These are phyloP conservation scores for Omphalotus guepiniiformis DNA, from an alignment of 768 basidiomycete species.

Conservation along the genomic window DNA sequence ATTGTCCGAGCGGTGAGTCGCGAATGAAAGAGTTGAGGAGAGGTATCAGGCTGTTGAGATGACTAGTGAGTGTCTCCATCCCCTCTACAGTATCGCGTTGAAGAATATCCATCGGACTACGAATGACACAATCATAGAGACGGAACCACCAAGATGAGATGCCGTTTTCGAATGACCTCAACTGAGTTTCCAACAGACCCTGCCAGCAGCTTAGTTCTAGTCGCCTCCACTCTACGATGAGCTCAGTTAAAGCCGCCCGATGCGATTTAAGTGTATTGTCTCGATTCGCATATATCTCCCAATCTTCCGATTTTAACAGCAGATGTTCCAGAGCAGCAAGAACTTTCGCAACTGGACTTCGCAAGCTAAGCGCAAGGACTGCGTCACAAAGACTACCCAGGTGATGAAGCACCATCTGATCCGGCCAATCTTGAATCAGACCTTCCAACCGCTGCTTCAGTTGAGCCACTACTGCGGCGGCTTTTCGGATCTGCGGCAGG, in stretches of 20 bases:
- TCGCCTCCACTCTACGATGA: conserved; percentile 88
- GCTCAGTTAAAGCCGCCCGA: conserved; percentile 58
- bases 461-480: conserved; percentile 41
- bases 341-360: conserved; percentile 76
- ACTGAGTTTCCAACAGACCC: conserved; percentile 69
- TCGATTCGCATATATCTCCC: conserved; percentile 95
- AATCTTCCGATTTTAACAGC: conserved; percentile 84
- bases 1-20: conserved; percentile 82
- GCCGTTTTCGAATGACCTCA: conserved; percentile 45
- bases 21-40: conserved; percentile 79
- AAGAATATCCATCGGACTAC: conserved; percentile 51
- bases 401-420: conserved; percentile 95
- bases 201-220: conserved; percentile 90
- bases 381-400: conserved; percentile 66
- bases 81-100: conserved; percentile 32
- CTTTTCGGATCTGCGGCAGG: conserved; percentile 63
- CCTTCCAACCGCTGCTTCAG: conserved; percentile 49
- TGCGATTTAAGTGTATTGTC: conserved; percentile 72
- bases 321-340: conserved; percentile 83
- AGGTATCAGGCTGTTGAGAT: conserved; percentile 64
- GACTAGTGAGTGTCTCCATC: conserved; percentile 34
- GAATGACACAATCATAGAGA: conserved; percentile 74
- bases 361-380: conserved; percentile 56
- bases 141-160: conserved; percentile 82
- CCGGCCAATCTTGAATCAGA: conserved; percentile 84